Evolutionary conservation across 2,329 filamentous ascomycete genomes (phyloP).

Genomic region (Biscogniauxia sp.): DNA sequence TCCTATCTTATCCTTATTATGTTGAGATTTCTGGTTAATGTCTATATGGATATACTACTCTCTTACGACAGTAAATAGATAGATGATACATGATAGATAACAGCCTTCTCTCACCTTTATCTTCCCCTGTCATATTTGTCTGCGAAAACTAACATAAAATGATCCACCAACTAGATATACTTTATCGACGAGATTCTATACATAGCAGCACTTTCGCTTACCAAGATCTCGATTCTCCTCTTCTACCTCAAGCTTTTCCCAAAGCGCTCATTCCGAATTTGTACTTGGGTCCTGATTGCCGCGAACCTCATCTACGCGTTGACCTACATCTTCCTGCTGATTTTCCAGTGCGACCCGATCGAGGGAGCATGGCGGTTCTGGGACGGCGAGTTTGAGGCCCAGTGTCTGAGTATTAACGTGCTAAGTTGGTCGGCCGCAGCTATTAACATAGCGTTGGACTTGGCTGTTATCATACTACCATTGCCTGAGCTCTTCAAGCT

Average conservation of each 20-base stretch:
- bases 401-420: slow-evolving; percentile 33
- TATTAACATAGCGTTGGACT: slow-evolving; percentile 32
- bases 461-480: slow-evolving; percentile 32
- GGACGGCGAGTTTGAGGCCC: slow-evolving; percentile 32
- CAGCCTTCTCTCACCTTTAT: too few species aligned
- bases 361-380: slow-evolving; percentile 31
- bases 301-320: slow-evolving; percentile 28
- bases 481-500: slow-evolving; percentile 30
- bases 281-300: slow-evolving; percentile 27
- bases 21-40: too few species aligned
- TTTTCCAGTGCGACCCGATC: slow-evolving; percentile 33
- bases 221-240: slow-evolving; percentile 37
- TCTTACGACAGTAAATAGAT: too few species aligned
- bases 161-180: slow-evolving; percentile 23
- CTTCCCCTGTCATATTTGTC: background rate
- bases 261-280: slow-evolving; percentile 25
- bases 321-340: slow-evolving; percentile 26
- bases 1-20: too few species aligned
- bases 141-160: background rate
- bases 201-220: slow-evolving; percentile 28
- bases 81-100: too few species aligned
- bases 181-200: slow-evolving; percentile 32
- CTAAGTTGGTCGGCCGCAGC: slow-evolving; percentile 33
- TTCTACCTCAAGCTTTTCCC: slow-evolving; percentile 38
- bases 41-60: too few species aligned